Evolutionary conservation across 352 stramenopile genomes (phyloP), one percentile per base, ranked within the genome.

Genomic region (Phytopythium vexans): DNA sequence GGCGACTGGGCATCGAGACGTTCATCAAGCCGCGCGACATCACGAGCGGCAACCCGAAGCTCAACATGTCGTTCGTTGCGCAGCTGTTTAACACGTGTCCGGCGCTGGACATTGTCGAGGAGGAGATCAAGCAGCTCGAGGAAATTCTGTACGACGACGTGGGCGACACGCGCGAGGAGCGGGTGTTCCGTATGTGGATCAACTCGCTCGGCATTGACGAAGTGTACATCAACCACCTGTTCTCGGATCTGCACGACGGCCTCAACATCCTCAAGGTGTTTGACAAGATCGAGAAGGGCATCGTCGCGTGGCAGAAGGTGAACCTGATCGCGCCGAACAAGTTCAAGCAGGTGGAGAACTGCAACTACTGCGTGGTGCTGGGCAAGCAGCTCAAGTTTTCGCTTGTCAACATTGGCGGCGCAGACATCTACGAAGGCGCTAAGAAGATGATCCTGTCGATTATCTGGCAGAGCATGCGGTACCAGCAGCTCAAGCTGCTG

Each of bases 401-500:
- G 45, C 64, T 97, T 6, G 85, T 97, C 1, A 97, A 96, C 64
- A 86, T 97, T 46, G 92, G 90, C 21, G 89, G 89, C 6, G 71
- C 92, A 1, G 92, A 98, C 65, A 97, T 98, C 47, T 93, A 88
- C 34, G 89, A 97, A 61, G 85, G 81, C 45, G 95, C 95, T 42
- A 94, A 94, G 64, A 98, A 98, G 68, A 77, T 97, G 56, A 96
- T 97, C 44, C 58, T 97, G 44, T 96, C 87, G 45, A 88, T 98
- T 36, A 94, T 98, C 36, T 98, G 90, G 92, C 92, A 98, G 71
- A 88, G 90, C 56, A 98, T 98, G 92, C 81, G 92, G 36, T 78
- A 93, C 67, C 88, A 96, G 62, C 90, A 94, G 48, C 62, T 98
- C 27, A 89, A 94, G 49, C 70, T 96, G 21, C 58, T 96, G 49